Conservation (phyloP, 202 grass and related monocot genomes). For the Bolboschoenoplectus hybrid region DNA sequence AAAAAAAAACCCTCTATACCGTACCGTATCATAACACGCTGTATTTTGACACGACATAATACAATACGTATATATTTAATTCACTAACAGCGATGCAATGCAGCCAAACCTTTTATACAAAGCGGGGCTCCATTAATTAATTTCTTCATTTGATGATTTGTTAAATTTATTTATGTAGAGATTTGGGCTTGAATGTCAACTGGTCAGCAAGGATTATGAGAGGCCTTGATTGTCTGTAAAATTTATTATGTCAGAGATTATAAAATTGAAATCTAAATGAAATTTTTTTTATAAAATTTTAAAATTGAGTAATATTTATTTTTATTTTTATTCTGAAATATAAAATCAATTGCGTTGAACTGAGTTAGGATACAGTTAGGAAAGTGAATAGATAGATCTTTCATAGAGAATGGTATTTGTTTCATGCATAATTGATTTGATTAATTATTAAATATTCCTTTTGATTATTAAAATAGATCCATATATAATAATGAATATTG, state of each 20-base stretch:
- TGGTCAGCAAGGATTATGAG: background rate
- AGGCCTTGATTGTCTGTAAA: background rate
- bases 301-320: too few species aligned
- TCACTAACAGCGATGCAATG: background rate
- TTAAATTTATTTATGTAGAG: background rate
- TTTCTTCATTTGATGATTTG: background rate
- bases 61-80: too few species aligned
- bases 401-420: background rate
- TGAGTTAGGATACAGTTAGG: background rate
- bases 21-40: too few species aligned
- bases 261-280: too few species aligned
- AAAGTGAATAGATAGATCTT: background rate
- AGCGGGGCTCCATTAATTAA: constrained; percentile 6
- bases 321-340: too few species aligned
- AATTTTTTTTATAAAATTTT: too few species aligned
- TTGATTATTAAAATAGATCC: too few species aligned
- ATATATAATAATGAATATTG: background rate
- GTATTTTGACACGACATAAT: too few species aligned
- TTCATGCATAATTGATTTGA: background rate
- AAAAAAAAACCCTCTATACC: too few species aligned
- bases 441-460: background rate
- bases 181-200: background rate
- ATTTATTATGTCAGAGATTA: too few species aligned
- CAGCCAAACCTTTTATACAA: background rate
- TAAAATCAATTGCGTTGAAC: too few species aligned